Percentiles rank a stretch among this genome's conserved stretches.
Evolutionary conservation across 176 grass and related monocot genomes (phyloP).

Genomic region (Oryza meyeriana): DNA sequence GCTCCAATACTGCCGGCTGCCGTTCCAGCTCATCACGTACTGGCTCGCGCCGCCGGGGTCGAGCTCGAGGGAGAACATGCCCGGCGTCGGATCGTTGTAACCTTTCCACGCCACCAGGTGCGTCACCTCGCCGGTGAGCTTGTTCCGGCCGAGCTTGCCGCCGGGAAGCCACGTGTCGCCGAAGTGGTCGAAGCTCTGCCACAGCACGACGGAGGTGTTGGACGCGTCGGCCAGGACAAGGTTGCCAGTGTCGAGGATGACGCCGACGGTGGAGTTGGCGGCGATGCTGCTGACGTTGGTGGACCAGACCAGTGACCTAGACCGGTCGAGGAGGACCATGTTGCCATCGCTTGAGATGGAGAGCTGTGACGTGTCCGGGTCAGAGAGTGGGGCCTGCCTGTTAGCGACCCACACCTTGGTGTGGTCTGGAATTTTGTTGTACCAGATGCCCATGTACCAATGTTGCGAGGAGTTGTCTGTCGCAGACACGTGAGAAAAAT

Average conservation of each 20-base stretch:
- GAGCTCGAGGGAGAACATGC: conserved; percentile 43
- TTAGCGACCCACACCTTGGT: conserved; percentile 60
- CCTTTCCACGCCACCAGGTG: conserved; percentile 40
- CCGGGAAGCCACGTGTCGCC: conserved; percentile 63
- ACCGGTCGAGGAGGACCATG: conserved; percentile 35
- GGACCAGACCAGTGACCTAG: conserved; percentile 35
- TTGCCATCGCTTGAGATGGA: conserved; percentile 32
- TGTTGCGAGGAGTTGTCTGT: conserved; percentile 20
- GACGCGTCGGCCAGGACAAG: conserved; percentile 45
- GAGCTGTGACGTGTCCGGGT: conserved; percentile 22
- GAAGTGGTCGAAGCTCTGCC: conserved; percentile 73
- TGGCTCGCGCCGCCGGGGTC: conserved; percentile 50
- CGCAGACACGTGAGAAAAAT: not conserved
- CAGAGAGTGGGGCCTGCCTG: conserved; percentile 22
- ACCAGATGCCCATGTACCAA: conserved; percentile 67
- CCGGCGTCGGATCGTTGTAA: conserved; percentile 32
- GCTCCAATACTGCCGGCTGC: conserved; percentile 40
- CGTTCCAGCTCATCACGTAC: conserved; percentile 52
- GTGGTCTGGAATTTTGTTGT: conserved; percentile 38
- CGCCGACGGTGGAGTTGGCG: conserved; percentile 23
- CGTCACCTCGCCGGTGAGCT: conserved; percentile 36
- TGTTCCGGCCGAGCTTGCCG: conserved; percentile 48
- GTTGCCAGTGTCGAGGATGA: conserved; percentile 60
- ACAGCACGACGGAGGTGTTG: conserved; percentile 41
- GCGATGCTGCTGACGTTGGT: not conserved